Evolutionary conservation across 768 basidiomycete genomes (phyloP), one percentile per base, ranked within the genome.

Genomic region (Hirschioporus abietinus): DNA sequence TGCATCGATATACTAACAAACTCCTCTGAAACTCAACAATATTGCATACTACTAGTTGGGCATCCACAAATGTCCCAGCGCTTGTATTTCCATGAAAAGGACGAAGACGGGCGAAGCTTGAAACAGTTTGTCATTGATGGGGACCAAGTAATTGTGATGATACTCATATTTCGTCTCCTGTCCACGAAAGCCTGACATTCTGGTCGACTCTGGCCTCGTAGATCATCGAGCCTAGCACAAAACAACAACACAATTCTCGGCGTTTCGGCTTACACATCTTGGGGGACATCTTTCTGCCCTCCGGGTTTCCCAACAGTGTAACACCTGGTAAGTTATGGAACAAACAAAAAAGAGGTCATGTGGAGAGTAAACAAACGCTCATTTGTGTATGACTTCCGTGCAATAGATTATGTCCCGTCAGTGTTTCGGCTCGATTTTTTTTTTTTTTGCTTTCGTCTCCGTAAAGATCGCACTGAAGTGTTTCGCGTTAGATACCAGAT

Each of bases 231-330:
- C 30, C 30, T 2, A 30, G 30, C 30, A 30, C 2, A 30, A 30
- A 8, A 3, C 30, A 30, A 30, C 30, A 30, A 8, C 30, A 30
- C 4, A 30, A 8, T 8, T 15, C 42, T 52, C 42, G 20, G 12
- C 20, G 42, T 12, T 20, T 52, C 15, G 42, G 42, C 15, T 20
- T 52, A 52, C 42, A 52, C 42, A 52, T 83, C 58, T 67, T 82
- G 9, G 75, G 74, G 20, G 79, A 80, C 65, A 77, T 88, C 30
- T 89, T 89, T 68, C 81, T 88, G 25, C 88, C 87, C 1, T 81
- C 84, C 17, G 87, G 88, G 0, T 89, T 87, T 68, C 88, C 88
- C 1, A 72, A 77, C 7, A 87, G 77, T 25, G 88, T 90, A 26
- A 85, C 88, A 64, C 79, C 85, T 73, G 88, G 88, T 86, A 66